Conservation (phyloP, 2,329 filamentous ascomycete genomes). For the Blastomyces silverae region DNA sequence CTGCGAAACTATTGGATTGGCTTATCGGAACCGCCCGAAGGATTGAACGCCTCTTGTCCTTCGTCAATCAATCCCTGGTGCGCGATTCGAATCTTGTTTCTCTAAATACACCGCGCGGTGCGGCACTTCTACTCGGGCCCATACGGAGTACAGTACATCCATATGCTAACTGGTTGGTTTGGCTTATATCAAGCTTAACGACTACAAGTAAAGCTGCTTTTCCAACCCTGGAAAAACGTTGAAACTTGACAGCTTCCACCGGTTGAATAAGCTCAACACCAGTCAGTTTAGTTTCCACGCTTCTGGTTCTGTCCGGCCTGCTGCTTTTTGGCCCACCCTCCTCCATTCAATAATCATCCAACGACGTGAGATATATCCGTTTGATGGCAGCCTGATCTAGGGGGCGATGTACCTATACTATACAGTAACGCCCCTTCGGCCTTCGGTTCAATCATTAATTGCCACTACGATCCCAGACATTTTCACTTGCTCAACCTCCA, state of each 20-base stretch:
- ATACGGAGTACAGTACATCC: too few species aligned
- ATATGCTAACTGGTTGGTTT: neutral
- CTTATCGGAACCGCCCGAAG: slow-evolving; percentile 3
- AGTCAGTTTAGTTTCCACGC: neutral
- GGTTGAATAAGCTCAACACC: neutral
- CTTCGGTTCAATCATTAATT: too few species aligned
- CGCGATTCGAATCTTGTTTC: neutral
- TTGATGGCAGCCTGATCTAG: slow-evolving; percentile 1
- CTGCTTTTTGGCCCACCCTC: neutral
- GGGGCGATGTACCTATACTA: neutral
- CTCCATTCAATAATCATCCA: neutral
- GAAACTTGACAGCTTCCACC: neutral
- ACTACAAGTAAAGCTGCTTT: neutral
- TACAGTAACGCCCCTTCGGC: too few species aligned
- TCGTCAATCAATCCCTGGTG: neutral
- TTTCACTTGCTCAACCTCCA: neutral
- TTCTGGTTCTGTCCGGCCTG: neutral
- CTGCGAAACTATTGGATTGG: neutral
- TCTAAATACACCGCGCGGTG: too few species aligned
- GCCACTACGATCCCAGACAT: neutral
- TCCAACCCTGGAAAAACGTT: neutral
- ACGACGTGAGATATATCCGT: neutral
- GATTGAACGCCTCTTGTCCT: neutral
- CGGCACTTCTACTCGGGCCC: neutral
- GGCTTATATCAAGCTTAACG: neutral